These are phyloP conservation scores for Chaetoceros tenuissimus DNA, from an alignment of 108 stramenopile species.

Conservation along the genomic window DNA sequence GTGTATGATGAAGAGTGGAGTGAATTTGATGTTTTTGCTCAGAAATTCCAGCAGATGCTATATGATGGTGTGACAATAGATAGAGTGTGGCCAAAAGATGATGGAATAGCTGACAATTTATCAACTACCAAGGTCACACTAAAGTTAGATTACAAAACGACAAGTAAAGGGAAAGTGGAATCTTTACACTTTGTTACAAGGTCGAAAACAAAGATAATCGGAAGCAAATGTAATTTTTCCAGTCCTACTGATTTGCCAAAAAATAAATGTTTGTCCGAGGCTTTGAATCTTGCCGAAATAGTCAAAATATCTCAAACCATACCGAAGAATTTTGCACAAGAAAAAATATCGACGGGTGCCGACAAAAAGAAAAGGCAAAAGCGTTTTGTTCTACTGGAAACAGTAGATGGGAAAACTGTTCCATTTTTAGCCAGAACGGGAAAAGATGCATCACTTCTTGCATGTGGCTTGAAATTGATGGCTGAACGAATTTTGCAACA, in stretches of 20 bases:
- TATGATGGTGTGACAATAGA: not conserved
- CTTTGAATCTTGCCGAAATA: not conserved
- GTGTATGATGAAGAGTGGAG: not conserved
- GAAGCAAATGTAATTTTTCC: not conserved
- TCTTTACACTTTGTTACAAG: not conserved
- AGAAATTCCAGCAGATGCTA: not conserved
- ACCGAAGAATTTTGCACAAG: not conserved
- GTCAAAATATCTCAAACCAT: not conserved
- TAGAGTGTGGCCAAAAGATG: not conserved
- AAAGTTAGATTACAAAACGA: not conserved
- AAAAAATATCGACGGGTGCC: not conserved
- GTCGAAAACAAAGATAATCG: not conserved
- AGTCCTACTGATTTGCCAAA: not conserved
- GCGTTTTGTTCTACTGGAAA: not conserved
- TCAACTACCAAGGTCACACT: not conserved
- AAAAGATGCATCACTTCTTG: slow-evolving; percentile 56
- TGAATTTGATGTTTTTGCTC: not conserved
- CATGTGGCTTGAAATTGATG: slow-evolving; percentile 63
- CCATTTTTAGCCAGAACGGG: slow-evolving; percentile 59
- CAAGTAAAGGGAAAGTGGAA: not conserved
- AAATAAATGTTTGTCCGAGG: not conserved
- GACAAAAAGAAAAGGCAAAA: not conserved
- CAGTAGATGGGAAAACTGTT: slow-evolving; percentile 5
- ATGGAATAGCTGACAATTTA: not conserved
- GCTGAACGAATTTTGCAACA: slow-evolving; percentile 32